Evolutionary conservation across 2,329 filamentous ascomycete species (phyloP).

Genomic region (Fusarium pseudonygamai): DNA sequence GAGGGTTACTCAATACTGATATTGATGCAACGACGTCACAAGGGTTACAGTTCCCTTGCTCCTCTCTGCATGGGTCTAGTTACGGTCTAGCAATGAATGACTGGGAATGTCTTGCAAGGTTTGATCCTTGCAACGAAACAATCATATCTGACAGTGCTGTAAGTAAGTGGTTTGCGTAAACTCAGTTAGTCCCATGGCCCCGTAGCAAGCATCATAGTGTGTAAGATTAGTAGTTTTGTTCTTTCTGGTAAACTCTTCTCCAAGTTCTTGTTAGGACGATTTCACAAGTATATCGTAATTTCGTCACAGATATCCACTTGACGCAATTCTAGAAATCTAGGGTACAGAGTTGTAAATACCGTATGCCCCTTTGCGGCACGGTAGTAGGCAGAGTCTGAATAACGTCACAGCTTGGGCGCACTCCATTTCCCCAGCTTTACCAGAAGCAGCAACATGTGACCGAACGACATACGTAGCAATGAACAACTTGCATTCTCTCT

Average conservation of each 20-base stretch:
- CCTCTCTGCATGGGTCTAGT: background rate
- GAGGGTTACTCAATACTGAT: background rate
- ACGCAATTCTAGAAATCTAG: conserved; percentile 18
- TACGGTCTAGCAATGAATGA: background rate
- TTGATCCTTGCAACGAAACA: background rate
- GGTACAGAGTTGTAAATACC: background rate
- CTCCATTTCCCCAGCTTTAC: conserved; percentile 12
- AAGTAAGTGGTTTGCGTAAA: background rate
- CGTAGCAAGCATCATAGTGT: background rate
- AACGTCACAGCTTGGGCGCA: conserved; percentile 22
- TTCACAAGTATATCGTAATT: background rate
- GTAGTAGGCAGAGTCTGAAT: conserved; percentile 4
- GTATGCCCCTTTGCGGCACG: conserved; percentile 11
- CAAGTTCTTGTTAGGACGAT: background rate
- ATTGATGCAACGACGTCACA: background rate
- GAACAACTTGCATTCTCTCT: background rate
- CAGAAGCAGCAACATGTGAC: conserved; percentile 6
- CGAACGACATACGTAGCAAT: background rate
- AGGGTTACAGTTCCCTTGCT: background rate
- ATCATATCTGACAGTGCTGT: background rate
- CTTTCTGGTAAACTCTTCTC: background rate
- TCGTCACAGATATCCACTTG: conserved; percentile 13
- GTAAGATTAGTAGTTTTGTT: background rate
- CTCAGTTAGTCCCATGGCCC: background rate
- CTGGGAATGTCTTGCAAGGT: background rate